A percentile compares a stretch with the other conserved stretches of the same genome.
Evolutionary conservation across 139 green algal genomes (phyloP).

Genomic region (Spirogloea muscicola): DNA sequence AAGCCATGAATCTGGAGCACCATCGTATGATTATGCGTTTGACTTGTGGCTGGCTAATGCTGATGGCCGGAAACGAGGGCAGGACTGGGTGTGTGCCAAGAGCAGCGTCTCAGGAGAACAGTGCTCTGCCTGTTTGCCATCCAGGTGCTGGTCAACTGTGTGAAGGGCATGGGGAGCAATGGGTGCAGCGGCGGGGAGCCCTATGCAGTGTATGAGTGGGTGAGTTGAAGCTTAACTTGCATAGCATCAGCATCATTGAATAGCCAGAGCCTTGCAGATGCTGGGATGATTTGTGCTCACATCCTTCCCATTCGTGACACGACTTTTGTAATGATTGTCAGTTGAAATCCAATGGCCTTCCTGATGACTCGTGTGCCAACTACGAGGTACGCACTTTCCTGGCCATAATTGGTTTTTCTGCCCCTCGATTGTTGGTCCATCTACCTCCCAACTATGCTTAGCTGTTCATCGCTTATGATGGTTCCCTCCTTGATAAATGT

Average conservation of each 20-base stretch:
- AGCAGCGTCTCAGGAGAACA: too few relatives aligned
- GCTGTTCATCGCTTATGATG: too few relatives aligned
- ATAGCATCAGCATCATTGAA: too few relatives aligned
- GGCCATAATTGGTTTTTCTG: too few relatives aligned
- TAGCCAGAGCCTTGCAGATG: not conserved
- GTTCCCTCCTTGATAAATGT: not conserved
- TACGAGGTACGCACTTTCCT: conserved; percentile 64
- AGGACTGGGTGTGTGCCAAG: too few relatives aligned
- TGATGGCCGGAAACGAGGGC: too few relatives aligned
- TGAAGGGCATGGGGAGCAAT: conserved; percentile 34
- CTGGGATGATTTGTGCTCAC: not conserved
- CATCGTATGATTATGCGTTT: too few relatives aligned
- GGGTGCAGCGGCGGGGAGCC: conserved; percentile 39
- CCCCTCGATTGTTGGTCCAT: too few relatives aligned
- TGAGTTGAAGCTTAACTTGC: not conserved
- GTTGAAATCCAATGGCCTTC: conserved; percentile 54
- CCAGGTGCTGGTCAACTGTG: conserved; percentile 83
- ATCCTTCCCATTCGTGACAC: conserved; percentile 3
- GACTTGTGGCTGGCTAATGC: too few relatives aligned
- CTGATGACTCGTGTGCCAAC: conserved; percentile 82
- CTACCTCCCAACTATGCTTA: too few relatives aligned
- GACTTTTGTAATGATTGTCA: conserved; percentile 20
- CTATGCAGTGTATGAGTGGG: conserved; percentile 34
- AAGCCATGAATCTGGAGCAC: too few relatives aligned
- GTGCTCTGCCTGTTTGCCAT: too few relatives aligned